Conservation (phyloP, 2,329 filamentous ascomycete species). For the Aspergillus latus region DNA sequence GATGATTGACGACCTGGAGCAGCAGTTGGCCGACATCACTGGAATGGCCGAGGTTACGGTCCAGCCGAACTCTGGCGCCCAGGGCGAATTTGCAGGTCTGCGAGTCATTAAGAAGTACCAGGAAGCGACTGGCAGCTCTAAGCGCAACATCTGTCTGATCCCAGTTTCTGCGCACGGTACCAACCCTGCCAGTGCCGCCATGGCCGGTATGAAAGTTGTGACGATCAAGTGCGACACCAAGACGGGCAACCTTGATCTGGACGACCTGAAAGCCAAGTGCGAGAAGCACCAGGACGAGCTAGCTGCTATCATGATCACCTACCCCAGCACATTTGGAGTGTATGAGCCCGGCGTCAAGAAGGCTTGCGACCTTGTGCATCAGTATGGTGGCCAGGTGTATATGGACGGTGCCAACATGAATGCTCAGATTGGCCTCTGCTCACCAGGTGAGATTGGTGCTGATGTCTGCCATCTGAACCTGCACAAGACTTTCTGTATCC, state of each 20-base stretch:
- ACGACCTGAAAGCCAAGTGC: slow-evolving; percentile 82
- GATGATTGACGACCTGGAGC: slow-evolving; percentile 71
- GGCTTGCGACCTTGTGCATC: slow-evolving; percentile 80
- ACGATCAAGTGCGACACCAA: slow-evolving; percentile 84
- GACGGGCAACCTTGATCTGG: slow-evolving; percentile 87
- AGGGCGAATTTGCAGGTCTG: slow-evolving; percentile 91
- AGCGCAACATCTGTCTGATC: slow-evolving; percentile 88
- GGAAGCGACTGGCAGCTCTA: slow-evolving; percentile 61
- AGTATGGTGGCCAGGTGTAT: slow-evolving; percentile 89
- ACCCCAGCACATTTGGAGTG: slow-evolving; percentile 91
- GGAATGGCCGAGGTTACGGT: slow-evolving; percentile 87
- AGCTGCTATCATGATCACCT: slow-evolving; percentile 94
- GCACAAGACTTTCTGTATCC: slow-evolving; percentile 99
- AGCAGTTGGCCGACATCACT: slow-evolving; percentile 77
- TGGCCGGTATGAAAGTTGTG: slow-evolving; percentile 94
- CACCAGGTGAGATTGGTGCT: slow-evolving; percentile 89
- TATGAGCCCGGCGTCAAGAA: slow-evolving; percentile 88
- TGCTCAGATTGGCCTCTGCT: slow-evolving; percentile 92
- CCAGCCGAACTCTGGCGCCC: slow-evolving; percentile 93
- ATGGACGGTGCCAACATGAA: slow-evolving; percentile 99
- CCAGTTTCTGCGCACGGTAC: slow-evolving; percentile 94
- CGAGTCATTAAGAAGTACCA: slow-evolving; percentile 84
- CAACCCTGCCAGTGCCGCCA: slow-evolving; percentile 90
- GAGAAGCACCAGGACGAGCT: slow-evolving; percentile 82
- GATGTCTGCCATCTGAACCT: slow-evolving; percentile 97